Conservation (phyloP, 352 stramenopile genomes). For the Phytopythium delawarense region DNA sequence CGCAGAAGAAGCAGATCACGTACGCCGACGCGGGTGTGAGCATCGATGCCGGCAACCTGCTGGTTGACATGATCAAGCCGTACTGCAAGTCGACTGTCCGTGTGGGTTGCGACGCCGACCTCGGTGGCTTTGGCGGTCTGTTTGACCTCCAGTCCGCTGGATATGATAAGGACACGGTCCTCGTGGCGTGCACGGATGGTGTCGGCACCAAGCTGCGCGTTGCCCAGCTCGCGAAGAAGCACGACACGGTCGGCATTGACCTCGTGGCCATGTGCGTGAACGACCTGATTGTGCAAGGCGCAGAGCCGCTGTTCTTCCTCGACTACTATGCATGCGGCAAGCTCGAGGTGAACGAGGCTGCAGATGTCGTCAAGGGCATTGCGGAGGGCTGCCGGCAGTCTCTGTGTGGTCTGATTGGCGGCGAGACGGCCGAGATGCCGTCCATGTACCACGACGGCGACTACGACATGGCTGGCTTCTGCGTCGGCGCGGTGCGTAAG, state of each 20-base stretch:
- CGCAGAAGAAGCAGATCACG: constrained; percentile 88
- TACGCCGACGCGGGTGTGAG: constrained; percentile 98
- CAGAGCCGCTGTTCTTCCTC: constrained; percentile 99
- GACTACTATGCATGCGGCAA: constrained; percentile 99
- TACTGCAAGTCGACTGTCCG: constrained; percentile 96
- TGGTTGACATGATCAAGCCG: constrained; percentile 98
- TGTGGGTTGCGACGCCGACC: constrained; percentile 94
- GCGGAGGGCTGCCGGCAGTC: constrained; percentile 96
- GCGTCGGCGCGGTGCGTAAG: constrained; percentile 94
- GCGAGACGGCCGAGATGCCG: constrained; percentile 98
- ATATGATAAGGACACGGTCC: constrained; percentile 96
- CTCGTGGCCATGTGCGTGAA: constrained; percentile 99
- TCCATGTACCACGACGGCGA: constrained; percentile 98
- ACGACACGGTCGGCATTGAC: constrained; percentile 97
- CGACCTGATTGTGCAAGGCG: constrained; percentile 98
- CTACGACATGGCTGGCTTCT: constrained; percentile 99
- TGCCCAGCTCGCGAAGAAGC: constrained; percentile 85
- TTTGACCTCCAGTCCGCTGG: constrained; percentile 97
- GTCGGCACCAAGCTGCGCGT: constrained; percentile 98
- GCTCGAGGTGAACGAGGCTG: constrained; percentile 93
- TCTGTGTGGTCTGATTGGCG: constrained; percentile 94
- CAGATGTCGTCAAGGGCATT: constrained; percentile 96
- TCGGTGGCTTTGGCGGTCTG: constrained; percentile 97
- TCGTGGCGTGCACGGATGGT: constrained; percentile 97
- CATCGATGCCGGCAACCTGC: constrained; percentile 96